A percentile compares a stretch with the other conserved stretches of the same genome.
Evolutionary conservation across 352 stramenopile species (phyloP).

Genomic region (Phytophthora podocarpi): DNA sequence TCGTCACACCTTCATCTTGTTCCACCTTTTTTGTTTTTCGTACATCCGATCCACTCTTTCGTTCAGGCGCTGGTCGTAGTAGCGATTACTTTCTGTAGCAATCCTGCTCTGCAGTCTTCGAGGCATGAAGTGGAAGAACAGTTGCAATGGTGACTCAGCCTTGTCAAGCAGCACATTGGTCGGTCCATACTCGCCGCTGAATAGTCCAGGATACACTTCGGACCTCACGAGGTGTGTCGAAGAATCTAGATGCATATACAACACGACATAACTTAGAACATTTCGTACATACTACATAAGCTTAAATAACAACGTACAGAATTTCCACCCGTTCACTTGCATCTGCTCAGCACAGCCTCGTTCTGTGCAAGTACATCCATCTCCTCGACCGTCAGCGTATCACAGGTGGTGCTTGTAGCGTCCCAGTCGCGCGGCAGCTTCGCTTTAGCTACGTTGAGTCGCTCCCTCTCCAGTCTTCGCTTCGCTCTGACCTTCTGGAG

Average conservation of each 20-base stretch:
- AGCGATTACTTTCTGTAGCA: slow-evolving; percentile 13
- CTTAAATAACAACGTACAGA: background rate
- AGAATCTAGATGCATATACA: slow-evolving; percentile 10
- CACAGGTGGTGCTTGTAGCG: background rate
- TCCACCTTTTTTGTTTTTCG: background rate
- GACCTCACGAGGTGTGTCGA: background rate
- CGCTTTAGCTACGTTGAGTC: background rate
- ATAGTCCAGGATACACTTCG: background rate
- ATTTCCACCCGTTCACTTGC: slow-evolving; percentile 6
- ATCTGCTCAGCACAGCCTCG: slow-evolving; percentile 1
- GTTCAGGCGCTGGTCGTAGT: slow-evolving; percentile 18
- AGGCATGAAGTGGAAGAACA: slow-evolving; percentile 20
- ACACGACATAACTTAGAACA: background rate
- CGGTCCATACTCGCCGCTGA: background rate
- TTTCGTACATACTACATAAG: slow-evolving; percentile 3
- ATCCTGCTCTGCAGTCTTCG: slow-evolving; percentile 1
- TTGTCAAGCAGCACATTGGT: background rate
- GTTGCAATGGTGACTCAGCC: slow-evolving; percentile 2
- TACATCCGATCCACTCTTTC: slow-evolving; percentile 3
- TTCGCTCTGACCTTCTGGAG: background rate
- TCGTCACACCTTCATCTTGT: background rate
- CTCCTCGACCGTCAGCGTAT: background rate
- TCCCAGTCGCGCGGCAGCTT: slow-evolving; percentile 1
- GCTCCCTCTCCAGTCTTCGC: background rate
- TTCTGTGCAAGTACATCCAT: slow-evolving; percentile 6